phyloP scores from a whole-genome alignment of 2,329 filamentous ascomycete genomes.

The Cytospora piceicola region DNA sequence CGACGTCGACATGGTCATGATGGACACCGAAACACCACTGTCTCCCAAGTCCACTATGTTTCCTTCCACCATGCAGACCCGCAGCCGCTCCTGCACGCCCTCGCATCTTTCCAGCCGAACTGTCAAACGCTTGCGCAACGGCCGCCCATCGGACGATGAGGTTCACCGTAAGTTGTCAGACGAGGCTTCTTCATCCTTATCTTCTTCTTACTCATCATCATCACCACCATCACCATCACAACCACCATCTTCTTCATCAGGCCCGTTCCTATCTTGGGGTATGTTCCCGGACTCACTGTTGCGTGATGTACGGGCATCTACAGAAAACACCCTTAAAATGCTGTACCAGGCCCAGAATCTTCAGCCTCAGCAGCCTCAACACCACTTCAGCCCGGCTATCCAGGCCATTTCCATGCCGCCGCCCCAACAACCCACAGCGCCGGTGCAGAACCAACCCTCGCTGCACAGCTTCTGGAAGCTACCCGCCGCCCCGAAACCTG shows the following conservation, averaged over 20 bases:
- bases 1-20: constrained; percentile 15
- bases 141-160: constrained; percentile 58
- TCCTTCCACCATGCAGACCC: constrained; percentile 21
- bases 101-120: constrained; percentile 60
- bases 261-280: constrained; percentile 23
- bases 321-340: constrained; percentile 61
- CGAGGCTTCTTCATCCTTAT: not conserved
- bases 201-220: not conserved
- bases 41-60: constrained; percentile 39
- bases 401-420: constrained; percentile 22
- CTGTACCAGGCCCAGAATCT: constrained; percentile 60
- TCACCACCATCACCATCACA: too few species aligned
- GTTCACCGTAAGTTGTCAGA: constrained; percentile 55
- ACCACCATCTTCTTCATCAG: not conserved
- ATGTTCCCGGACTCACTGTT: not conserved
- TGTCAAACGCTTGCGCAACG: constrained; percentile 63
- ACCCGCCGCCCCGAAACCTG: constrained; percentile 43
- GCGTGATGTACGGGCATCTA: constrained; percentile 4
- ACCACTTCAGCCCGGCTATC: constrained; percentile 17
- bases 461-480: constrained; percentile 67
- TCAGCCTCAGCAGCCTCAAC: constrained; percentile 31
- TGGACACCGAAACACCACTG: constrained; percentile 39
- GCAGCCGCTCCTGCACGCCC: constrained; percentile 40
- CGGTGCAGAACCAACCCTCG: constrained; percentile 49
- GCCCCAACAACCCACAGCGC: constrained; percentile 30